Conservation (phyloP, 1,284 basidiomycete genomes). For the Trichosporon asahii region DNA sequence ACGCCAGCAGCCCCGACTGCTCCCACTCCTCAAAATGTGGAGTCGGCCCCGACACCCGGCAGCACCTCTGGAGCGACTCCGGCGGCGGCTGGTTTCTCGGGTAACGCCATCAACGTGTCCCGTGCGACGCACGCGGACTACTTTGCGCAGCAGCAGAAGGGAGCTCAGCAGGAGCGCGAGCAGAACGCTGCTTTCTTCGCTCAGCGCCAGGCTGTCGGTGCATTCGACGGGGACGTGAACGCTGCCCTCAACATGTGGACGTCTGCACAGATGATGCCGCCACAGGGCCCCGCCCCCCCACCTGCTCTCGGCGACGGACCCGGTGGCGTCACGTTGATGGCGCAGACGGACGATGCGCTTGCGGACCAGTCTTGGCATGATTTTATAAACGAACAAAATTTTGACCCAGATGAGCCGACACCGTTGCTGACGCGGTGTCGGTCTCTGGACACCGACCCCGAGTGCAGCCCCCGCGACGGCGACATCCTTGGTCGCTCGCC, state of each 20-base stretch:
- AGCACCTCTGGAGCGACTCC: constrained; percentile 16
- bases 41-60: constrained; percentile 6
- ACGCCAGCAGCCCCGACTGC: constrained; percentile 8
- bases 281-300: background rate
- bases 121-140: constrained; percentile 23
- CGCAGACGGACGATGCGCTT: constrained; percentile 23
- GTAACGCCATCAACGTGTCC: constrained; percentile 17
- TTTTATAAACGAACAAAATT: constrained; percentile 29
- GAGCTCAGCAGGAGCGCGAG: constrained; percentile 17
- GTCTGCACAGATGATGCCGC: constrained; percentile 9
- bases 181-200: constrained; percentile 19
- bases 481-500: constrained; percentile 23
- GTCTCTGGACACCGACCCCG: constrained; percentile 27
- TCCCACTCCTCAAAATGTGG: constrained; percentile 5
- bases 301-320: background rate
- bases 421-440: constrained; percentile 25
- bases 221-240: constrained; percentile 20
- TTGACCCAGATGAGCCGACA: constrained; percentile 28
- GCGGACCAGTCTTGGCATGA: constrained; percentile 30
- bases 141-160: constrained; percentile 26
- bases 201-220: constrained; percentile 1
- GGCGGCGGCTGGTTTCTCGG: constrained; percentile 18
- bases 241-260: constrained; percentile 22
- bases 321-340: background rate
- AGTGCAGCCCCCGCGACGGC: constrained; percentile 25